Conservation (phyloP, 345 rosid genomes). For the Kandelia obovata region DNA sequence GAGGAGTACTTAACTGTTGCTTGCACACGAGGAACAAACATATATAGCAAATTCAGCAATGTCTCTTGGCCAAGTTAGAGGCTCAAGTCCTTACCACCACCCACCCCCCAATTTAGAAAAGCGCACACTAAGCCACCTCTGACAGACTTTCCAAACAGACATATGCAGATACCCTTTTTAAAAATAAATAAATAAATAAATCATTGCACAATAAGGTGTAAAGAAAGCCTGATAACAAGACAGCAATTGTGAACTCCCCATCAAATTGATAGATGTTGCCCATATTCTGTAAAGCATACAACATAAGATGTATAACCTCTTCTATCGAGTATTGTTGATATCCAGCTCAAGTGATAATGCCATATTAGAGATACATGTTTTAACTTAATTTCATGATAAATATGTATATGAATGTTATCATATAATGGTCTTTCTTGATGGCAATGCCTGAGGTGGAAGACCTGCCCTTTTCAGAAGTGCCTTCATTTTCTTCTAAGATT, state of each 20-base stretch:
- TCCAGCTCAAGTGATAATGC: not conserved
- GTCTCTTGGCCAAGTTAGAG: too few species aligned
- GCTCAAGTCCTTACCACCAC: too few species aligned
- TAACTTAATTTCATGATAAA: slow-evolving; percentile 3
- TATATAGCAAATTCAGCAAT: too few species aligned
- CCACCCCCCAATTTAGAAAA: too few species aligned
- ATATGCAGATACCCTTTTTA: too few species aligned
- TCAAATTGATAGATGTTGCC: slow-evolving; percentile 1
- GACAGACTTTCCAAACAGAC: not conserved
- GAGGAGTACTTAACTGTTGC: too few species aligned
- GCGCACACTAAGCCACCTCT: too few species aligned
- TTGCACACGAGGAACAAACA: too few species aligned
- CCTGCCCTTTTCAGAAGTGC: not conserved
- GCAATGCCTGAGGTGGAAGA: not conserved
- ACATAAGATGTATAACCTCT: not conserved
- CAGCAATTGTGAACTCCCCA: not conserved
- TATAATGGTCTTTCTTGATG: not conserved
- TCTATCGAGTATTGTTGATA: not conserved
- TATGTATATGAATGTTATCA: not conserved
- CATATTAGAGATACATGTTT: not conserved
- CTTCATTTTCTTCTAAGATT: slow-evolving; percentile 21
- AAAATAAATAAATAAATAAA: too few species aligned
- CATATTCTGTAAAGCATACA: not conserved
- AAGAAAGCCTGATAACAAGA: too few species aligned
- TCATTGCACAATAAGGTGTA: not conserved